These are phyloP conservation scores for Globisporangium rhizosaccharum DNA, from an alignment of 352 stramenopile species.

Conservation along the genomic window DNA sequence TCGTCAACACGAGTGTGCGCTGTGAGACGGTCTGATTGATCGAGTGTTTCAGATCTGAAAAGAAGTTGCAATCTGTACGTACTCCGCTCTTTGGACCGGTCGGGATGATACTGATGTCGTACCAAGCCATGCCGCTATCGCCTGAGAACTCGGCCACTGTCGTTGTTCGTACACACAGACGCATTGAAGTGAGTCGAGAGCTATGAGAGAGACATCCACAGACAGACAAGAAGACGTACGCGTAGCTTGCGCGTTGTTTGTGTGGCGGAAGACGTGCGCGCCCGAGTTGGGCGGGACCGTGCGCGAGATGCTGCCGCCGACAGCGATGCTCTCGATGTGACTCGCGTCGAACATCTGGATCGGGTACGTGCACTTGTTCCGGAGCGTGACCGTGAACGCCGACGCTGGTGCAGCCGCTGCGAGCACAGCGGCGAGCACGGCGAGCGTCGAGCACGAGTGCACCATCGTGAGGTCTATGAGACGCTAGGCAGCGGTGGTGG, in stretches of 20 bases:
- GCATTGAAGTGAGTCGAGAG: no score
- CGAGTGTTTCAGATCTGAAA: no score
- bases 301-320: constrained; percentile 24
- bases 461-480: constrained; percentile 17
- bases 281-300: constrained; percentile 27
- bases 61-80: constrained; percentile 4
- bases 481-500: neutral
- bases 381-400: constrained; percentile 38
- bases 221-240: constrained; percentile 18
- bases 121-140: constrained; percentile 48
- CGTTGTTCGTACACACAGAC: neutral
- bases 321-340: constrained; percentile 24
- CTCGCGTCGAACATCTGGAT: constrained; percentile 50
- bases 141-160: constrained; percentile 65
- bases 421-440: constrained; percentile 15
- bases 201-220: neutral
- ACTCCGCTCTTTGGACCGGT: constrained; percentile 35
- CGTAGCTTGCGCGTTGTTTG: constrained; percentile 38
- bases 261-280: constrained; percentile 44
- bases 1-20: no score
- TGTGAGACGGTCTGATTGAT: no score
- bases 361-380: constrained; percentile 38
- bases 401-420: constrained; percentile 23
- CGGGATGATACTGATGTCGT: constrained; percentile 77
- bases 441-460: constrained; percentile 17